These are phyloP conservation scores for Alternaria sp. DNA, from an alignment of 2,329 filamentous ascomycete species.

Conservation along the genomic window DNA sequence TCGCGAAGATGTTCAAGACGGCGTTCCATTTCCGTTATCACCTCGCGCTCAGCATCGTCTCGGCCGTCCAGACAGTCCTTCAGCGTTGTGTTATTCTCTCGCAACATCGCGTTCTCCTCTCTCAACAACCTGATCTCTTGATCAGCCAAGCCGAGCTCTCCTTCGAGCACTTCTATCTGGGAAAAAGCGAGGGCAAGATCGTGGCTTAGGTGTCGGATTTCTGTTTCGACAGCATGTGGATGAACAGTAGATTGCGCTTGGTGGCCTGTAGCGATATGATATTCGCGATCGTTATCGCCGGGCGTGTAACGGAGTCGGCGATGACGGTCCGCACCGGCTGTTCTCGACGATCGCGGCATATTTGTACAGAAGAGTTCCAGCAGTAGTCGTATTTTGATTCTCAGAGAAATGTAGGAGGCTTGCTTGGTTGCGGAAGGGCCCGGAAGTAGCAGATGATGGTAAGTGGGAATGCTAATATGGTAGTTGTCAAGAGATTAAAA, in stretches of 20 bases:
- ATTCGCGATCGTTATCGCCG: neutral
- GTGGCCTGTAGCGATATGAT: neutral
- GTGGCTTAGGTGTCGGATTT: neutral
- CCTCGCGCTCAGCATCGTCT: neutral
- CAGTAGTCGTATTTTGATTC: neutral
- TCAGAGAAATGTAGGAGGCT: neutral
- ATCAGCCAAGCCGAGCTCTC: neutral
- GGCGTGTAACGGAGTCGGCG: neutral
- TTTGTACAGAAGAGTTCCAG: neutral
- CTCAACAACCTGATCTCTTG: neutral
- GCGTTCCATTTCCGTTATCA: neutral
- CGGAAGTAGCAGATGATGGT: neutral
- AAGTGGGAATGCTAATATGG: neutral
- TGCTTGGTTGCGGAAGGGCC: neutral
- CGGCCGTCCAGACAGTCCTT: neutral
- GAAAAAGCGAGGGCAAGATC: neutral
- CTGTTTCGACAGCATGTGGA: neutral
- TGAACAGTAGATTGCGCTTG: neutral
- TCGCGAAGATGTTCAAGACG: neutral
- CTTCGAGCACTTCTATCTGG: neutral
- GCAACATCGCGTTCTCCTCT: neutral
- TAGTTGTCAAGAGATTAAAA: neutral
- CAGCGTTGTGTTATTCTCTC: neutral
- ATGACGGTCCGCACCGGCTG: neutral
- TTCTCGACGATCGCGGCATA: neutral